phyloP scores from a whole-genome alignment of 352 stramenopile species.

The Stramenopiles sp. region DNA sequence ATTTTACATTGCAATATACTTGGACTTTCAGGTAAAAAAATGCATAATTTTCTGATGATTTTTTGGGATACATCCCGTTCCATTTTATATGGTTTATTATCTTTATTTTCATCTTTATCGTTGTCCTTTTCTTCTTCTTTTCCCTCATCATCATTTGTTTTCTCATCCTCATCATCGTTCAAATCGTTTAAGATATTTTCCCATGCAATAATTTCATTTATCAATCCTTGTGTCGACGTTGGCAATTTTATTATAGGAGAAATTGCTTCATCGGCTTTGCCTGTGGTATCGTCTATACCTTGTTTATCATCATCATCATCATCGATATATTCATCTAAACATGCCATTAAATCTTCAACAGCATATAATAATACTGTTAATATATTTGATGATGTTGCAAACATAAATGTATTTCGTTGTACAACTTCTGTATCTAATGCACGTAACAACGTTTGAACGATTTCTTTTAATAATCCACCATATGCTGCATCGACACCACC shows the following conservation, averaged over 20 bases:
- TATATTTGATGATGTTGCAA: not conserved
- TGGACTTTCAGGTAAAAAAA: not conserved
- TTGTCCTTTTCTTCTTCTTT: too few relatives aligned
- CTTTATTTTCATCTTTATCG: not conserved
- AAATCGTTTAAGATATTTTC: not conserved
- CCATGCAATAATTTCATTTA: not conserved
- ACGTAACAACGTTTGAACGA: not conserved
- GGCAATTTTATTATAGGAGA: too few relatives aligned
- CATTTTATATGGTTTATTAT: not conserved
- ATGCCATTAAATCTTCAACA: not conserved
- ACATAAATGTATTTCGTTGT: not conserved
- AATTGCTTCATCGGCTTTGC: too few relatives aligned
- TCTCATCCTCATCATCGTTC: not conserved
- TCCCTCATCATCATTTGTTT: too few relatives aligned
- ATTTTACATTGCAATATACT: not conserved
- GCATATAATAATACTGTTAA: not conserved
- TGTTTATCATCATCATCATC: not conserved
- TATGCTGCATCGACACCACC: not conserved
- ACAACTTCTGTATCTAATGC: not conserved
- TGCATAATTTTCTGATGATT: not conserved
- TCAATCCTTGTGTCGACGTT: not conserved
- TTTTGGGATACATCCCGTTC: not conserved
- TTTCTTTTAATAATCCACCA: not conserved
- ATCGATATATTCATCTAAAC: not conserved
- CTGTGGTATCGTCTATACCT: too few relatives aligned